These are phyloP conservation scores for Paecilomyces sp. DNA, from an alignment of 2,329 filamentous ascomycete species.

Conservation along the genomic window DNA sequence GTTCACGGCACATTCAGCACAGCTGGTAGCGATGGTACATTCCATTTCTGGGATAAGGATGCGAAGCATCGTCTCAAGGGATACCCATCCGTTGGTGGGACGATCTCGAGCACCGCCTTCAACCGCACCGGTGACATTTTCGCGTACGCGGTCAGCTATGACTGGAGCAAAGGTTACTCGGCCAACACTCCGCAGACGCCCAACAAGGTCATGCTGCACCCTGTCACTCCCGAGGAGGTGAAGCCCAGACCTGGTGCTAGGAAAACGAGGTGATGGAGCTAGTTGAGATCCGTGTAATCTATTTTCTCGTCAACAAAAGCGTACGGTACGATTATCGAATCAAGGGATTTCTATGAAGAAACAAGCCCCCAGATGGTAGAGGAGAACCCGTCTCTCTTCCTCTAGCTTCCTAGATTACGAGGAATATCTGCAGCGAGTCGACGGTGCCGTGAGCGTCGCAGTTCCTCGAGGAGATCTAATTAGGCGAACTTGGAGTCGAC, in stretches of 20 bases:
- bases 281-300: neutral
- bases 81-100: slow-evolving; percentile 74
- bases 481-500: neutral
- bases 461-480: neutral
- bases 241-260: slow-evolving; percentile 45
- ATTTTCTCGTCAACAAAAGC: neutral
- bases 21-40: slow-evolving; percentile 89
- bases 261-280: slow-evolving; percentile 31
- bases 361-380: neutral
- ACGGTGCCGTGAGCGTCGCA: neutral
- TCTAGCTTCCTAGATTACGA: neutral
- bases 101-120: slow-evolving; percentile 88
- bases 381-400: neutral
- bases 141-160: slow-evolving; percentile 86
- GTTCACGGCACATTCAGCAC: slow-evolving; percentile 97
- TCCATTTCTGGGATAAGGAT: slow-evolving; percentile 72
- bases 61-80: slow-evolving; percentile 85
- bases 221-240: slow-evolving; percentile 60
- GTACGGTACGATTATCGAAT: neutral
- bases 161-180: slow-evolving; percentile 96
- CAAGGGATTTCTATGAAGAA: neutral
- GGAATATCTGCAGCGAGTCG: neutral
- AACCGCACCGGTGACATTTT: slow-evolving; percentile 78
- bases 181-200: slow-evolving; percentile 64
- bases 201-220: slow-evolving; percentile 80